These are phyloP conservation scores for Glonium stellatum DNA, from an alignment of 495 filamentous ascomycete species.

Conservation along the genomic window DNA sequence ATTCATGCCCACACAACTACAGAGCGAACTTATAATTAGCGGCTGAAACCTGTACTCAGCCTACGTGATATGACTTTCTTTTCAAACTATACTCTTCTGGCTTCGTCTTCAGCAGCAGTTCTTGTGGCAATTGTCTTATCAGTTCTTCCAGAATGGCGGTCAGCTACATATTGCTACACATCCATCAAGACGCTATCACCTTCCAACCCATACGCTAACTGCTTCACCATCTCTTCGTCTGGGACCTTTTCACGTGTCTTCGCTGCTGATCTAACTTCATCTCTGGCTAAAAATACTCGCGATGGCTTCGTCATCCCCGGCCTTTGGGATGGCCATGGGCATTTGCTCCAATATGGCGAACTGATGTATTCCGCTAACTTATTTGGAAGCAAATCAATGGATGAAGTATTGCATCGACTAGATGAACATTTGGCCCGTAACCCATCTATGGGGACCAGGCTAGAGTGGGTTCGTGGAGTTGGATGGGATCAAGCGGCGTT, in stretches of 20 bases:
- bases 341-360: constrained; percentile 57
- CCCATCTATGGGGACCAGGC: constrained; percentile 38
- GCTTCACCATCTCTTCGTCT: constrained; percentile 37
- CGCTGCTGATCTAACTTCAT: neutral
- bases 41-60: no score
- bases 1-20: no score
- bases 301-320: constrained; percentile 50
- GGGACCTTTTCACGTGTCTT: constrained; percentile 19
- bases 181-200: constrained; percentile 36
- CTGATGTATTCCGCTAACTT: constrained; percentile 54
- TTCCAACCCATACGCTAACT: constrained; percentile 31
- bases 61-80: neutral
- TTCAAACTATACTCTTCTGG: neutral
- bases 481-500: constrained; percentile 61
- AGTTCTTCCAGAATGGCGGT: neutral
- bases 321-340: constrained; percentile 60
- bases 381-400: constrained; percentile 47
- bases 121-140: neutral
- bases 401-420: constrained; percentile 44
- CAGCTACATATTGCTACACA: constrained; percentile 28
- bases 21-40: no score
- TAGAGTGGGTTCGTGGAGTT: constrained; percentile 53
- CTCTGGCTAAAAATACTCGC: constrained; percentile 3
- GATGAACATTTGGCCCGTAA: constrained; percentile 40
- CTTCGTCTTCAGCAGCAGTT: neutral